These are phyloP conservation scores for Claviceps citrina DNA, from an alignment of 2,329 filamentous ascomycete species.

Conservation along the genomic window DNA sequence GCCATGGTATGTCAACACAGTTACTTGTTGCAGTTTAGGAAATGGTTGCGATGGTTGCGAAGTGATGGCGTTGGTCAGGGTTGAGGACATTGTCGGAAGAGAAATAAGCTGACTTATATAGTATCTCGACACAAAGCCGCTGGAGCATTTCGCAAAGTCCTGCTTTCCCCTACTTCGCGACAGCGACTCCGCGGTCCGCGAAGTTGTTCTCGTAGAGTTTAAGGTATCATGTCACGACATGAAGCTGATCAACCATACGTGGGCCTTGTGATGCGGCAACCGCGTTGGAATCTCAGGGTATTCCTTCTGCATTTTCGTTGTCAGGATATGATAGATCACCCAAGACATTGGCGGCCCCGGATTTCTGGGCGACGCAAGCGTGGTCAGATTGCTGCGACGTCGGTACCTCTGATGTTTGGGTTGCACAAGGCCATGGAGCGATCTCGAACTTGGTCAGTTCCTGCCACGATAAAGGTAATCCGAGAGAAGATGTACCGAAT, in stretches of 20 bases:
- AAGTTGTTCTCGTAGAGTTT: neutral
- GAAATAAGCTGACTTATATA: constrained; percentile 2
- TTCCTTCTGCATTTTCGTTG: neutral
- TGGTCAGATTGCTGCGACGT: neutral
- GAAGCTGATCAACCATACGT: neutral
- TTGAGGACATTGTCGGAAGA: neutral
- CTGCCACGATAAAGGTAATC: neutral
- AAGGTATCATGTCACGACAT: neutral
- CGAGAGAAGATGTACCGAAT: neutral
- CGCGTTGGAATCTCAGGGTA: neutral
- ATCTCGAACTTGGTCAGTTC: neutral
- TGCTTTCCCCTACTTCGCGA: neutral
- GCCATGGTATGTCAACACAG: constrained; percentile 1
- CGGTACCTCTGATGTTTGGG: neutral
- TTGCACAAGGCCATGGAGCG: neutral
- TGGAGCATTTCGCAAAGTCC: neutral
- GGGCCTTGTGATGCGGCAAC: neutral
- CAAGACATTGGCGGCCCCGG: neutral
- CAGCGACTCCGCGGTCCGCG: neutral
- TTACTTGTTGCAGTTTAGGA: neutral
- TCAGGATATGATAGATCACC: neutral
- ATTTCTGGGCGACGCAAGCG: neutral
- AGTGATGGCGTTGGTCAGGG: neutral
- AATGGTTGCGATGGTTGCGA: neutral
- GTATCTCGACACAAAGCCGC: neutral